Evolutionary conservation across 208 protist genomes (phyloP).

Genomic region (Wallacemonas rigidus): DNA sequence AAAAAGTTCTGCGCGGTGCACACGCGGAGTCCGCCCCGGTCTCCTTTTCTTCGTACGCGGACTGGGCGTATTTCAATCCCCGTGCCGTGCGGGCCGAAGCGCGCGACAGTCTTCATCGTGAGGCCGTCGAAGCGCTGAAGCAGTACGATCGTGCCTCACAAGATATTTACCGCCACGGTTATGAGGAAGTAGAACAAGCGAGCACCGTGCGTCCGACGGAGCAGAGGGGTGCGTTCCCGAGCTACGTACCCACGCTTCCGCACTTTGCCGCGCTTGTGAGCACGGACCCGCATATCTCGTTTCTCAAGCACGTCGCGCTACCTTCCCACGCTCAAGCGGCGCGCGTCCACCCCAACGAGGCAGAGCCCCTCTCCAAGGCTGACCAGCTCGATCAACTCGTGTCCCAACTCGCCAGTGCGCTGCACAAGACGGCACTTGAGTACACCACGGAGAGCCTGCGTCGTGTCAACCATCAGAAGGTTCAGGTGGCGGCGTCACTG

Average conservation of each 20-base stretch:
- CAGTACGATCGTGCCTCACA: slow-evolving; percentile 57
- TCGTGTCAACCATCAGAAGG: slow-evolving; percentile 81
- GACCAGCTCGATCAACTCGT: slow-evolving; percentile 62
- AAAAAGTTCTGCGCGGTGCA: slow-evolving; percentile 43
- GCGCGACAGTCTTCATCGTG: slow-evolving; percentile 56
- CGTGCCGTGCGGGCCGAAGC: slow-evolving; percentile 74
- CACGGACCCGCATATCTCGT: slow-evolving; percentile 74
- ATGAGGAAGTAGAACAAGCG: slow-evolving; percentile 43
- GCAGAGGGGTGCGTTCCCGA: slow-evolving; percentile 31
- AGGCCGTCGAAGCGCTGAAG: slow-evolving; percentile 60
- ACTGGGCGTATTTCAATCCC: slow-evolving; percentile 86
- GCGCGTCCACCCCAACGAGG: neutral
- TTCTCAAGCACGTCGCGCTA: slow-evolving; percentile 59
- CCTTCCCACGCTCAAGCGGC: slow-evolving; percentile 14
- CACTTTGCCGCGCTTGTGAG: slow-evolving; percentile 73
- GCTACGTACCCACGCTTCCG: slow-evolving; percentile 69
- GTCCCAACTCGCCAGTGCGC: slow-evolving; percentile 52
- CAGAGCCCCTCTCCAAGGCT: neutral
- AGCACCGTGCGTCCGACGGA: slow-evolving; percentile 37
- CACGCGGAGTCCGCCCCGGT: slow-evolving; percentile 49
- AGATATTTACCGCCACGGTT: slow-evolving; percentile 67
- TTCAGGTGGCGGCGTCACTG: slow-evolving; percentile 69
- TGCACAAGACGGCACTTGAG: slow-evolving; percentile 67
- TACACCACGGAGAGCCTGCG: slow-evolving; percentile 68
- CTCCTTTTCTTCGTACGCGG: slow-evolving; percentile 64